A percentile compares a stretch with the other conserved stretches of the same genome.
Evolutionary conservation across 2,329 filamentous ascomycete species (phyloP).

Genomic region (Talaromyces sp.): DNA sequence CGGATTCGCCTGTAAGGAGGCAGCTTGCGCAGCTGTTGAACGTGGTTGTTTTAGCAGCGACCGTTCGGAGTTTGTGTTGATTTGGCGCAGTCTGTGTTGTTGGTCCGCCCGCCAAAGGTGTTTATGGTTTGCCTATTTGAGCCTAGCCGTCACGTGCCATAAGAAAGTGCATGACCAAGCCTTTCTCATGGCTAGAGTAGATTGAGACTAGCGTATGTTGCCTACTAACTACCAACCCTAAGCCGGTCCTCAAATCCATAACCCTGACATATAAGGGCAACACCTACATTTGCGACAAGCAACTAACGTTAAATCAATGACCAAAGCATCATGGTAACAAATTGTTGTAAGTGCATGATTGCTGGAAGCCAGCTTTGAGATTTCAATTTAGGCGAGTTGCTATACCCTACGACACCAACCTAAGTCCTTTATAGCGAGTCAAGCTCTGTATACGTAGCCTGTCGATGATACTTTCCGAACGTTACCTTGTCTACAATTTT

Average conservation of each 20-base stretch:
- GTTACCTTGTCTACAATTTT: neutral
- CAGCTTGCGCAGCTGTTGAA: conserved; percentile 12
- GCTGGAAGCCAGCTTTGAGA: neutral
- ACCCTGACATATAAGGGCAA: neutral
- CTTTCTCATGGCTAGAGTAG: neutral
- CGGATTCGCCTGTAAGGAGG: conserved; percentile 17
- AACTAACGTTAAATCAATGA: neutral
- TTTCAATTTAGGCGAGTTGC: no score
- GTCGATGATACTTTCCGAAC: neutral
- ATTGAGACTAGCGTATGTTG: neutral
- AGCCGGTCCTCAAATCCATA: neutral
- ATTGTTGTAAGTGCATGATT: neutral
- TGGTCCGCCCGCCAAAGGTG: conserved; percentile 16
- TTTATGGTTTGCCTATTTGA: conserved; percentile 21
- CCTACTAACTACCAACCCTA: neutral
- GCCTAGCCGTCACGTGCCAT: conserved; percentile 17
- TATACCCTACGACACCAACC: no score
- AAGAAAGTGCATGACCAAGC: neutral
- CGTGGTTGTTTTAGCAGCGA: conserved; percentile 12
- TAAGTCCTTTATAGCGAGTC: no score
- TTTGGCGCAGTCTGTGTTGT: conserved; percentile 13
- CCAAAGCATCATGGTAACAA: neutral
- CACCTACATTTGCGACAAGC: neutral
- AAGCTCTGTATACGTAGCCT: neutral
- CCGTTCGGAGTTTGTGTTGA: conserved; percentile 13